A percentile compares a stretch with the other conserved stretches of the same genome.
Evolutionary conservation across 1,284 basidiomycete genomes (phyloP).

Genomic region (Cutaneotrichosporon sp.): DNA sequence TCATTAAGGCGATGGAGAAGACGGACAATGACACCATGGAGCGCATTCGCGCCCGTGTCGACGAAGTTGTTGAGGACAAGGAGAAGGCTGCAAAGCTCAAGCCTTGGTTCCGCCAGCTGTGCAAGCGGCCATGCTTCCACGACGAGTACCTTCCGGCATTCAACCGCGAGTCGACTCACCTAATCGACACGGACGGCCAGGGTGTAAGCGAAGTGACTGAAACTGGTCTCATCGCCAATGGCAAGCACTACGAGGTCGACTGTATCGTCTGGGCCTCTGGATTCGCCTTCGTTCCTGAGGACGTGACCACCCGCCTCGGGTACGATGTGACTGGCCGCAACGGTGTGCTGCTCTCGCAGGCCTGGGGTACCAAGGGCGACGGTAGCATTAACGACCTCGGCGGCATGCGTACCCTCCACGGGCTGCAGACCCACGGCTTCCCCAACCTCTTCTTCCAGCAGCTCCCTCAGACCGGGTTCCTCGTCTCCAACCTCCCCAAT

Average conservation of each 20-base stretch:
- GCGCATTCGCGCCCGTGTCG: constrained; percentile 2
- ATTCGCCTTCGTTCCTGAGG: constrained; percentile 7
- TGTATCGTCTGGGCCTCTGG: constrained; percentile 12
- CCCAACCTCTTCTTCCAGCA: constrained; percentile 14
- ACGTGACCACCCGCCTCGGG: constrained; percentile 1
- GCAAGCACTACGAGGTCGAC: constrained; percentile 14
- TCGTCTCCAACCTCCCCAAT: constrained; percentile 12
- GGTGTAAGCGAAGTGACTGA: constrained; percentile 6
- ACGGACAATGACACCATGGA: constrained; percentile 7
- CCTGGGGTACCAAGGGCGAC: constrained; percentile 7
- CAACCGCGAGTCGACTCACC: constrained; percentile 7
- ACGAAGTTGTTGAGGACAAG: constrained; percentile 12
- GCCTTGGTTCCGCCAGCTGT: constrained; percentile 12
- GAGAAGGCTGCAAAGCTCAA: constrained; percentile 7
- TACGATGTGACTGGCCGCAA: constrained; percentile 8
- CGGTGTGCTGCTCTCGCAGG: constrained; percentile 4
- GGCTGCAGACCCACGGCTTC: constrained; percentile 9
- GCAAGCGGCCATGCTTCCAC: constrained; percentile 16
- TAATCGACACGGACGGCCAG: constrained; percentile 17
- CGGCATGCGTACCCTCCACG: constrained; percentile 10
- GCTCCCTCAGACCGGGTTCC: not conserved
- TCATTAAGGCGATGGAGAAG: not conserved
- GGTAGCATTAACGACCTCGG: too few relatives aligned
- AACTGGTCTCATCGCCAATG: constrained; percentile 9
- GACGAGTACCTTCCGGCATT: constrained; percentile 14